Evolutionary conservation across 805 yeast genomes (phyloP).

Genomic region (Starmera dryadoides): DNA sequence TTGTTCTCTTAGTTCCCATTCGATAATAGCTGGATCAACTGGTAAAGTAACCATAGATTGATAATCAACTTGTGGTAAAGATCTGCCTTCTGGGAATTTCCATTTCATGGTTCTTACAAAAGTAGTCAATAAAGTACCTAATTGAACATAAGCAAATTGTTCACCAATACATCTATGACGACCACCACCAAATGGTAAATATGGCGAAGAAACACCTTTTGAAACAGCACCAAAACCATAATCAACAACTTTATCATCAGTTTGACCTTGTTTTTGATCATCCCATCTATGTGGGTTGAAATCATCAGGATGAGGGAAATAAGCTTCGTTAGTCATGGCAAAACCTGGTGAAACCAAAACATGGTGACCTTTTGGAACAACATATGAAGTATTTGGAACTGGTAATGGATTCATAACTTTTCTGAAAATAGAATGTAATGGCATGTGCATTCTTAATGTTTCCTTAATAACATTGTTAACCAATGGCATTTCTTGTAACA

Average conservation of each 20-base stretch:
- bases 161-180: slow-evolving; percentile 99
- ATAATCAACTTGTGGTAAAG: slow-evolving; percentile 66
- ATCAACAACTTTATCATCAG: slow-evolving; percentile 51
- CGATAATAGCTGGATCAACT: slow-evolving; percentile 59
- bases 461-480: slow-evolving; percentile 84
- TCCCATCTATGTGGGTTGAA: slow-evolving; percentile 92
- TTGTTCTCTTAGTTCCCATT: slow-evolving; percentile 59
- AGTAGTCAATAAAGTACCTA: slow-evolving; percentile 75
- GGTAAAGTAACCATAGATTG: slow-evolving; percentile 94
- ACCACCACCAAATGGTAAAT: slow-evolving; percentile 98
- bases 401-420: slow-evolving; percentile 73
- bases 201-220: slow-evolving; percentile 93
- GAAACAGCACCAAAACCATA: slow-evolving; percentile 96
- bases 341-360: slow-evolving; percentile 94
- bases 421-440: slow-evolving; percentile 93
- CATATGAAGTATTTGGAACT: slow-evolving; percentile 70
- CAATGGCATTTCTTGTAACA: slow-evolving; percentile 72
- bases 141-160: slow-evolving; percentile 92
- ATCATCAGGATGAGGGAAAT: slow-evolving; percentile 66
- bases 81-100: slow-evolving; percentile 51
- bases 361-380: slow-evolving; percentile 84
- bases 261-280: slow-evolving; percentile 13
- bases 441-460: slow-evolving; percentile 93
- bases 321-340: slow-evolving; percentile 67
- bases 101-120: slow-evolving; percentile 73